Evolutionary conservation across 345 rosid genomes (phyloP), one percentile per base, ranked within the genome.

Genomic region (Bruguiera sexangula): DNA sequence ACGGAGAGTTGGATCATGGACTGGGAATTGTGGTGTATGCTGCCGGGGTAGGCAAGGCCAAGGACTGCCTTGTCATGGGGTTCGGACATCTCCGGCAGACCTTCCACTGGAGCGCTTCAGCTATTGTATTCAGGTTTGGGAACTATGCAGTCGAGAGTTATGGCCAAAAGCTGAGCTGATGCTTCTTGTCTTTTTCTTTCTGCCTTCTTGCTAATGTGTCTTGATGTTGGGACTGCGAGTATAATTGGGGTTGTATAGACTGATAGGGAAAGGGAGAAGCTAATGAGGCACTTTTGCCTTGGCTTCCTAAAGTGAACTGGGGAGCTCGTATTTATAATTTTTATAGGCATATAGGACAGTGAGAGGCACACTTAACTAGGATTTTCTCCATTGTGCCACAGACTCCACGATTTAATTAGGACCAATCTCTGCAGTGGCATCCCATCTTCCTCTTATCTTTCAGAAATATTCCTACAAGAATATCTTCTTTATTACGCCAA

Each of bases 91-190:
- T 79, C 81, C 57, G 84, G 65, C 62, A 69, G 68, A 53, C 73
- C 78, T 72, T 80, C 86, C 29, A 27, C 75, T 34, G 80, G 66
- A 68, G 72, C 71, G 71, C 77, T 63, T 68, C 75, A 13, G 50
- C 3, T 68, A 75, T 79, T 29, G 73, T 75, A 66, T 71, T 81
- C 87, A 46, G 86, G 89, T 65, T 86, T 87, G 71, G 89, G 82
- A 48, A 83, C 88, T 80, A 79, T 68, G 64, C 81, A 81, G 74
- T 79, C 81, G 71, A 71, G 78, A 30, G 84, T 77, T 88, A 82
- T 84, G 85, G 71, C 74, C 51, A 63, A 37, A 62, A 50, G 18
- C 26, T 62, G 39, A 68, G 67, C 39, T 50, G 78, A 71, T 80
- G 50, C 50, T 13, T 43, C 50, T 43, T 43, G 13, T 43, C 50